Evolutionary conservation across 2,329 filamentous ascomycete genomes (phyloP).

Genomic region (Arthrobotrys iridis): DNA sequence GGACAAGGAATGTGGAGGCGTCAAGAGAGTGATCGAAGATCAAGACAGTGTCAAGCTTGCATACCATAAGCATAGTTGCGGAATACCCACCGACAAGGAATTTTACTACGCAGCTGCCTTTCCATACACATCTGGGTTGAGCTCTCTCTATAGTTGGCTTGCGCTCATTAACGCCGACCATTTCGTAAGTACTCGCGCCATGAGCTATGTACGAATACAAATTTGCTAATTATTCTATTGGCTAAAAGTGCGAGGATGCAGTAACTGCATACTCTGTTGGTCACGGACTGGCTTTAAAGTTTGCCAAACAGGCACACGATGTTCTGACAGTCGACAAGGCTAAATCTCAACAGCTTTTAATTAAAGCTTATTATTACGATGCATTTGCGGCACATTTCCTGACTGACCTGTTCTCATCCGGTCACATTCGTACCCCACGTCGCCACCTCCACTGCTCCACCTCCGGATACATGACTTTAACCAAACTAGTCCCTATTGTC

Average conservation of each 20-base stretch:
- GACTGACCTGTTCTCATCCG: conserved; percentile 24
- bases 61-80: neutral
- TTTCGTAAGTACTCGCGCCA: neutral
- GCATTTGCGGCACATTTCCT: conserved; percentile 30
- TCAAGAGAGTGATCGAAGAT: neutral
- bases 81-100: neutral
- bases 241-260: neutral
- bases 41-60: neutral
- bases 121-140: no score
- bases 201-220: no score
- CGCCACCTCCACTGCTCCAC: conserved; percentile 6
- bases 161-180: neutral
- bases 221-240: no score
- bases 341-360: neutral
- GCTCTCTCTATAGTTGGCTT: neutral
- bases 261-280: neutral
- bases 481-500: neutral
- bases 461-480: neutral
- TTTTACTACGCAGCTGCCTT: neutral
- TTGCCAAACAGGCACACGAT: neutral
- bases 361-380: conserved; percentile 23
- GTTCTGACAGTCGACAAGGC: neutral
- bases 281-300: neutral
- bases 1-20: neutral
- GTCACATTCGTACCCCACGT: conserved; percentile 23